Percentiles rank a stretch among this genome's conserved stretches.
Conservation (phyloP, 2,329 filamentous ascomycete species). For the Colletotrichum nymphaeae region DNA sequence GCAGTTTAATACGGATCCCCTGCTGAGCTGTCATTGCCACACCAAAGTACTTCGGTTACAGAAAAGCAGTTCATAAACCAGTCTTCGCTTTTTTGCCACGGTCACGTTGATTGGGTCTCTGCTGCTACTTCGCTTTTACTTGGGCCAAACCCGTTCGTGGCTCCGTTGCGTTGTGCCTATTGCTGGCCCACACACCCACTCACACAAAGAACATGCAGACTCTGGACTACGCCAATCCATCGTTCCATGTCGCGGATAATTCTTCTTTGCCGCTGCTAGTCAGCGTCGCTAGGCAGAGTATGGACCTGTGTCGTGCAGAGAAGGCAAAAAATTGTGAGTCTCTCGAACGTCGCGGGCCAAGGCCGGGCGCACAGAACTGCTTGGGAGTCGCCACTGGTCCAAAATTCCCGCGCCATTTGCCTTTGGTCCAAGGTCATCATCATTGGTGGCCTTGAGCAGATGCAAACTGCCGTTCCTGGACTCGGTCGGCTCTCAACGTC, state of each 20-base stretch:
- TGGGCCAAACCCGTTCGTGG: conserved; percentile 5
- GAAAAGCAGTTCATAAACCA: background rate
- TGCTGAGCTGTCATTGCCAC: conserved; percentile 25
- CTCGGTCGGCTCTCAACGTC: conserved; percentile 17
- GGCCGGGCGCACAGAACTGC: background rate
- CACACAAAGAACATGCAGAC: conserved; percentile 6
- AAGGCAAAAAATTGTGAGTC: background rate
- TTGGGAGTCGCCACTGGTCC: conserved; percentile 3
- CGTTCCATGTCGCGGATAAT: conserved; percentile 27
- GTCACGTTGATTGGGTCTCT: conserved; percentile 8
- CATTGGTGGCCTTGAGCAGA: conserved; percentile 2
- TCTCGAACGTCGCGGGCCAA: background rate
- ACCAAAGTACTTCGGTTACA: background rate
- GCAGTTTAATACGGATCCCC: background rate
- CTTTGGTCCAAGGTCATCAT: background rate
- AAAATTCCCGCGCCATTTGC: conserved; percentile 6
- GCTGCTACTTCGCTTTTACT: conserved; percentile 1
- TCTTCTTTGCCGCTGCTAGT: conserved; percentile 12
- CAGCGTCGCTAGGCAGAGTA: conserved; percentile 3
- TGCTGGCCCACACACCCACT: conserved; percentile 20
- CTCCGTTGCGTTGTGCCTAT: background rate
- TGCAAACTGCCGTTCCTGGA: conserved; percentile 23
- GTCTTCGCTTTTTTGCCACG: conserved; percentile 17
- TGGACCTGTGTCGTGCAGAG: background rate
- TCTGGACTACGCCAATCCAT: conserved; percentile 2